Evolutionary conservation across 2,329 filamentous ascomycete species (phyloP).

Genomic region (Sclerotinia minor): DNA sequence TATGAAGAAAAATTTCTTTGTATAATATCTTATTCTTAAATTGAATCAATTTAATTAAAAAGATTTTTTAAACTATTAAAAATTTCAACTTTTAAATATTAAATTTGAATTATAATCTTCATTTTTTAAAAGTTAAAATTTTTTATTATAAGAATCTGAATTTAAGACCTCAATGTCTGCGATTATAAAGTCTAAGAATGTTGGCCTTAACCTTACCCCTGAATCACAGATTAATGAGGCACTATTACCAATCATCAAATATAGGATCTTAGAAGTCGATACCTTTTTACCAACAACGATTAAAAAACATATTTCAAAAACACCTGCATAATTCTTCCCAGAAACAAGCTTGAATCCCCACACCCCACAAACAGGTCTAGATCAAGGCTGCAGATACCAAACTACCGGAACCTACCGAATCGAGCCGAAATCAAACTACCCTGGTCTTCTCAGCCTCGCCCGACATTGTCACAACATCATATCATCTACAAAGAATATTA

Average conservation of each 20-base stretch:
- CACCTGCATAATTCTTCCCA: not conserved
- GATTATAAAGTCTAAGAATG: not conserved
- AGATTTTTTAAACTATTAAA: too few relatives aligned
- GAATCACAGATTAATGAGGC: not conserved
- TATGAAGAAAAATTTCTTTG: too few relatives aligned
- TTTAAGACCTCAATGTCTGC: too few relatives aligned
- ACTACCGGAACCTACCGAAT: not conserved
- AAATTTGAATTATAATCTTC: too few relatives aligned
- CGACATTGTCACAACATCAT: slow-evolving; percentile 13
- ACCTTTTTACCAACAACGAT: not conserved
- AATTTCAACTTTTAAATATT: too few relatives aligned
- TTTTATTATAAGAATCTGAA: too few relatives aligned
- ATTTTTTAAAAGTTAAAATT: too few relatives aligned
- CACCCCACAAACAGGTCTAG: slow-evolving; percentile 5
- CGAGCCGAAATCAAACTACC: not conserved
- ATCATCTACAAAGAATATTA: slow-evolving; percentile 10
- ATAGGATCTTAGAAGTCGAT: not conserved
- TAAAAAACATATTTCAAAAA: not conserved
- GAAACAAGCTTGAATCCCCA: not conserved
- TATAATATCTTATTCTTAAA: too few relatives aligned
- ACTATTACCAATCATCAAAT: not conserved
- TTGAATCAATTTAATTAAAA: too few relatives aligned
- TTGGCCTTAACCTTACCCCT: not conserved
- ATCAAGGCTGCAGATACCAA: slow-evolving; percentile 11
- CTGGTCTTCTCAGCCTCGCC: slow-evolving; percentile 8